These are phyloP conservation scores for Hamamelis virginiana DNA, from an alignment of 164 flowering plant genomes.

Conservation along the genomic window DNA sequence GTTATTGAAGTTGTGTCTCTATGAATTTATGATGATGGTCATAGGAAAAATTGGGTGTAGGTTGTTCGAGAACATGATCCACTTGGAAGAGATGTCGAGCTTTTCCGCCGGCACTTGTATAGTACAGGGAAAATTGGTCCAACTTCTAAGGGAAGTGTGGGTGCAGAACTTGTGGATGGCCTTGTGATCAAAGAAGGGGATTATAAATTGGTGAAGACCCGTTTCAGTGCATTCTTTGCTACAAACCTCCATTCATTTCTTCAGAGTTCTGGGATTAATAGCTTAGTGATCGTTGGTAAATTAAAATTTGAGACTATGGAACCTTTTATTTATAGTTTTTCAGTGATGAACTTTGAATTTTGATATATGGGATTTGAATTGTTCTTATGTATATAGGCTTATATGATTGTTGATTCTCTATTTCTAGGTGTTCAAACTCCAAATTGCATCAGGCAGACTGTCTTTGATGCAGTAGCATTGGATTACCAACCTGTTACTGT, in stretches of 20 bases:
- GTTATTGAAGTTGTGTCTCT: neutral
- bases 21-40: neutral
- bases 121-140: conserved; percentile 58
- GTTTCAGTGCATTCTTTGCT: conserved; percentile 89
- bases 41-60: conserved; percentile 28
- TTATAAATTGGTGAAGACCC: conserved; percentile 87
- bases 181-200: conserved; percentile 71
- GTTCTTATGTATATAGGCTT: neutral
- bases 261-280: conserved; percentile 47
- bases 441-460: conserved; percentile 93
- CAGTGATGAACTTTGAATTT: neutral
- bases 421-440: conserved; percentile 93
- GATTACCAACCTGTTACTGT: conserved; percentile 76
- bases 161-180: conserved; percentile 85
- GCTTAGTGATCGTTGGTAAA: conserved; percentile 67
- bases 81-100: conserved; percentile 86
- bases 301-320: neutral
- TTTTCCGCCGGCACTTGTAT: conserved; percentile 71
- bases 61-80: conserved; percentile 97
- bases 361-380: neutral
- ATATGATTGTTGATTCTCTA: neutral
- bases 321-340: neutral
- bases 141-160: conserved; percentile 57
- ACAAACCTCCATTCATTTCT: conserved; percentile 87
- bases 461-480: conserved; percentile 88